Evolutionary conservation across 179 eudicot species (phyloP), one percentile per base, ranked within the genome.

Genomic region (Beta macrorhiza): DNA sequence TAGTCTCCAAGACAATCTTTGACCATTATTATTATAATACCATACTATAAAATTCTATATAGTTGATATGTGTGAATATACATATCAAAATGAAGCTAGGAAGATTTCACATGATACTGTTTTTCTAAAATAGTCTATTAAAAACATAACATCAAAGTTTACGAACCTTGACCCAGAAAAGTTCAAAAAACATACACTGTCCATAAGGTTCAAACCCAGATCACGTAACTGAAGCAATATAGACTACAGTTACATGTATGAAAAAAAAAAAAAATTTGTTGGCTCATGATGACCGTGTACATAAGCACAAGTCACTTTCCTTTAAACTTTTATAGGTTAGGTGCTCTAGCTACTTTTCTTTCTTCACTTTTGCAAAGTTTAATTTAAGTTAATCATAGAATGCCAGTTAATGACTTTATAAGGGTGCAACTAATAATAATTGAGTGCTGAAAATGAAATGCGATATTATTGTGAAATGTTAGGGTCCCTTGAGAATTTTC

Each of bases 381-480:
- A 25, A 4, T 20, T 47, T 3, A 58, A 42, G 69, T 20, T n/a
- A 12, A 61, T 58, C 69, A 53, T 53, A n/a, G 62, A 53, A 25
- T 55, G 63, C 77, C 53, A 70, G 49, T 49, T 22, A 77, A 77
- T 53, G 59, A 22, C 59, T 68, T n/a, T 22, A 68, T 61, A 67
- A 77, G 42, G 77, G 61, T 80, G 25, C 67, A 69, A 49, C 22
- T 61, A 52, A 42, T 78, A 51, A 75, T 56, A 62, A 62, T 32
- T 51, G 49, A 61, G 45, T 72, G 71, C 62, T 79, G 75, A 79
- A 75, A 55, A 70, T 71, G 86, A 80, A 63, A 76, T 69, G 79
- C 19, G 44, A 81, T 65, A 67, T 22, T 29, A 59, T 65, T 13
- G 17, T 32, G 57, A 75, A 44, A 19, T 64, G 73, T 56, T 77